These are phyloP conservation scores for Ploettnerulaceae sp. DNA, from an alignment of 2,329 filamentous ascomycete species.

Conservation along the genomic window DNA sequence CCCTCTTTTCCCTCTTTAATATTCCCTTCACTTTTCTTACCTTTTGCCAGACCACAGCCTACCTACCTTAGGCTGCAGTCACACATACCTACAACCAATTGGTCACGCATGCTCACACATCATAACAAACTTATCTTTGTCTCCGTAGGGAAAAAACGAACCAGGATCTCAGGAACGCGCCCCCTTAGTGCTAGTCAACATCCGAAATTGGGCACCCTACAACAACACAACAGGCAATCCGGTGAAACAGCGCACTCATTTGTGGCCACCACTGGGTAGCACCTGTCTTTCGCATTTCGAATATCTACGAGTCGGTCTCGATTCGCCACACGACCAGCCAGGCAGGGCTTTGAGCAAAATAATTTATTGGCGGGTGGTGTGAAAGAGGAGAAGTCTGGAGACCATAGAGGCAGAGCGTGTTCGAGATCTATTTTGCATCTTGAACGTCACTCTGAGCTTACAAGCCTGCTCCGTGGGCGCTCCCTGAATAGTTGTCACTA, in stretches of 20 bases:
- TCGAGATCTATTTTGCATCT: slow-evolving; percentile 3
- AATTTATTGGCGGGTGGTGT: slow-evolving; percentile 12
- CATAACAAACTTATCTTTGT: slow-evolving; percentile 2
- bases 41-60: neutral
- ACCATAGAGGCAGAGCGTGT: slow-evolving; percentile 2
- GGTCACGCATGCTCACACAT: slow-evolving; percentile 8
- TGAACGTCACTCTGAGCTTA: neutral
- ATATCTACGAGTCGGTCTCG: neutral
- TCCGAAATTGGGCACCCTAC: slow-evolving; percentile 9
- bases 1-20: no score
- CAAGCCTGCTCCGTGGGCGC: slow-evolving; percentile 3
- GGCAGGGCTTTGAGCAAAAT: neutral
- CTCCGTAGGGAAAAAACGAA: slow-evolving; percentile 6
- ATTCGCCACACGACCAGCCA: slow-evolving; percentile 7
- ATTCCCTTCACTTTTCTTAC: no score
- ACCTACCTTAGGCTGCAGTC: neutral
- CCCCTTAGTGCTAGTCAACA: slow-evolving; percentile 18
- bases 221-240: slow-evolving; percentile 14
- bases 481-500: slow-evolving; percentile 36
- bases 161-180: slow-evolving; percentile 18
- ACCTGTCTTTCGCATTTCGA: neutral
- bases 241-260: slow-evolving; percentile 16
- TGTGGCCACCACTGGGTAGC: slow-evolving; percentile 12
- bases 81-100: slow-evolving; percentile 4
- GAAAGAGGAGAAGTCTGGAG: slow-evolving; percentile 9